Conservation (phyloP, 495 filamentous ascomycete genomes). For the Aspergillus mulundensis region DNA sequence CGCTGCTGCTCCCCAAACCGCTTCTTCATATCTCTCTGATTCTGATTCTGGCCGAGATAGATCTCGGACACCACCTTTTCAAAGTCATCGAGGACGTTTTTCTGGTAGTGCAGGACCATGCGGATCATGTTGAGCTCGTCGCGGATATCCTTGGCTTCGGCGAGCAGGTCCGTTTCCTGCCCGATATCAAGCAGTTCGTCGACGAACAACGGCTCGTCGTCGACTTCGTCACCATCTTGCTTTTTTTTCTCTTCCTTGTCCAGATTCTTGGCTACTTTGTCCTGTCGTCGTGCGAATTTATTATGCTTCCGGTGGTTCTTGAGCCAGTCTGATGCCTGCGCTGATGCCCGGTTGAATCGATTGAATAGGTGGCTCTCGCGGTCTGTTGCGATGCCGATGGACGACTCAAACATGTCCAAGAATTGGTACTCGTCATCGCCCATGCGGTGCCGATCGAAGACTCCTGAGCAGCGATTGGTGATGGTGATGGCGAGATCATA, state of each 20-base stretch:
- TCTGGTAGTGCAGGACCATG: slow-evolving; percentile 58
- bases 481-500: slow-evolving; percentile 66
- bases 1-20: slow-evolving; percentile 58
- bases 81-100: slow-evolving; percentile 50
- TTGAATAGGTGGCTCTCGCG: slow-evolving; percentile 60
- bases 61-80: slow-evolving; percentile 52
- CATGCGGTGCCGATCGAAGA: slow-evolving; percentile 61
- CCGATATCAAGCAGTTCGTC: slow-evolving; percentile 66
- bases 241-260: slow-evolving; percentile 19
- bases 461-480: slow-evolving; percentile 59
- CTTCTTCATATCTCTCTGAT: slow-evolving; percentile 52
- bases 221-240: slow-evolving; percentile 11
- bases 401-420: slow-evolving; percentile 68
- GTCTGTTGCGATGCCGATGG: slow-evolving; percentile 62
- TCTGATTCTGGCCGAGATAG: slow-evolving; percentile 40
- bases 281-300: slow-evolving; percentile 34
- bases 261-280: slow-evolving; percentile 8
- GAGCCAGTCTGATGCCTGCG: slow-evolving; percentile 58
- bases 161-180: slow-evolving; percentile 59
- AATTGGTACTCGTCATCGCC: slow-evolving; percentile 65
- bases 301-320: slow-evolving; percentile 54
- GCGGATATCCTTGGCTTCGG: slow-evolving; percentile 67
- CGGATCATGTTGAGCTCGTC: slow-evolving; percentile 71
- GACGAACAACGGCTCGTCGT: slow-evolving; percentile 49
- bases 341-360: slow-evolving; percentile 59